Base-by-base conservation (phyloP, 148 eudicot species). In the Rhododendron mucronatum region DNA sequence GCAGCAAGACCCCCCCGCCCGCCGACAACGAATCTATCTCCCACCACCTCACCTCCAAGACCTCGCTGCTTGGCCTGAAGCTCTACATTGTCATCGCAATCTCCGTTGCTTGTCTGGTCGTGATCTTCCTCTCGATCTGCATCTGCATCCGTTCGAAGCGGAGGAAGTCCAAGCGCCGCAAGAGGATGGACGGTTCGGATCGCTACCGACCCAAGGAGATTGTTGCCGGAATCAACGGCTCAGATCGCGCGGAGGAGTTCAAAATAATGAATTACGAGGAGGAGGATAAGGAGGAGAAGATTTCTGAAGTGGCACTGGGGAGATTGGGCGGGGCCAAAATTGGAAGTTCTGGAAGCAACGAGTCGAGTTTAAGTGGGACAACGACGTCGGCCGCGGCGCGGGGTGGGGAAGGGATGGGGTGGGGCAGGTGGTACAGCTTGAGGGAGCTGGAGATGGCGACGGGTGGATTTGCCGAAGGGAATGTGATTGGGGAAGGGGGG, bases 401-500 rank as follows among this genome's bases (percentile, higher is more conserved):
- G 89, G 87, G 89, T 78, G 90, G 83, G 26, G 94, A 90, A 81
- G 90, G 85, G 75, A 77, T 91, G 30, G 98, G 99, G 76, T 96
- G 99, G 99, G 99, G 99, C 1, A 78, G 92, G 85, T 96, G 98
- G 98, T 94, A 94, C 84, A 91, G 93, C 71, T 86, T 94, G 88
- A 91, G 84, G 63, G 99, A 95, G 94, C 94, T 96, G 50, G 94
- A 95, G 85, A 28, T 84, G 53, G 97, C 98, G 86, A 95, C 99
- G 48, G 82, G 88, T 86, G 92, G 95, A 47, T 96, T 96, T 83
- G 77, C 88, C 2, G 91, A 59, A 0, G 96, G 95, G 85, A 91
- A 91, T 90, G 93, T 95, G 84, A 89, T 96, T 50, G 99, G 99
- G 21, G 97, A 95, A 91, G 99, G 99, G 15, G 99, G 99, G 0